phyloP scores from a whole-genome alignment of 202 grass and related monocot genomes.

The Digitaria exilis region DNA sequence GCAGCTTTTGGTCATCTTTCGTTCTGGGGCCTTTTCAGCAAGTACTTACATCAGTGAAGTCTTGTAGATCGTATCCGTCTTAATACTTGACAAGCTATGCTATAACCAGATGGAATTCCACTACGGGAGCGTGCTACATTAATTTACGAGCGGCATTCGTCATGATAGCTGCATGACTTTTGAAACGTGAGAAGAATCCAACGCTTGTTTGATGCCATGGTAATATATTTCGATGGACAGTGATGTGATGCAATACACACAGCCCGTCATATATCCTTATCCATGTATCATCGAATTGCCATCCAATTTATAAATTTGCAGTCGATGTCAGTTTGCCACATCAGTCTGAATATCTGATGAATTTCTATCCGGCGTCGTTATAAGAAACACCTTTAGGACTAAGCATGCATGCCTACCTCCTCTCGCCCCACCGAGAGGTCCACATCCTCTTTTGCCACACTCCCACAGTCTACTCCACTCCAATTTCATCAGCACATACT shows the following conservation, averaged over 20 bases:
- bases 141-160: not conserved
- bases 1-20: not conserved
- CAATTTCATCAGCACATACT: not conserved
- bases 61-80: not conserved
- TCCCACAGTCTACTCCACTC: not conserved
- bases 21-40: not conserved
- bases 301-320: not conserved
- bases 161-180: not conserved
- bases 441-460: not conserved
- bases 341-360: not conserved
- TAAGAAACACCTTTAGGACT: no score
- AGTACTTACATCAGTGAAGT: not conserved
- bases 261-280: not conserved
- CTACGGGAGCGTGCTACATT: not conserved
- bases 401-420: constrained; percentile 1
- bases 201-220: not conserved
- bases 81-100: not conserved
- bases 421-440: not conserved
- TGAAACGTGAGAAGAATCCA: not conserved
- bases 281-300: not conserved
- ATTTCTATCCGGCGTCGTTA: not conserved
- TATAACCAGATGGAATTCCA: not conserved
- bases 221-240: not conserved
- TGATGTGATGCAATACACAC: not conserved
- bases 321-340: not conserved